Evolutionary conservation across 768 basidiomycete genomes (phyloP).

Genomic region (Leccinum disarticulatum): DNA sequence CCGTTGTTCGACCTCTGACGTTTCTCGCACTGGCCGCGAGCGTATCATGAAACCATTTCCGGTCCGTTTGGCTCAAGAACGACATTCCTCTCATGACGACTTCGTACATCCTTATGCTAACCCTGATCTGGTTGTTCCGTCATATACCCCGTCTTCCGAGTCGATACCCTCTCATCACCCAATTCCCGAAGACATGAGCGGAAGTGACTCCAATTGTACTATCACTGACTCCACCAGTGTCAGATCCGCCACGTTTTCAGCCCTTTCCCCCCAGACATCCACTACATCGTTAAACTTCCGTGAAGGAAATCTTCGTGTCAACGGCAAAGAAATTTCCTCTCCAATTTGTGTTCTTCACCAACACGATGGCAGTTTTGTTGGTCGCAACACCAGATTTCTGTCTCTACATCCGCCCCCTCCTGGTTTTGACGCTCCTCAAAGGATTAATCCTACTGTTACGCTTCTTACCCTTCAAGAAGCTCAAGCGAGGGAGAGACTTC

Average conservation of each 20-base stretch:
- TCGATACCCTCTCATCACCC: conserved; percentile 30
- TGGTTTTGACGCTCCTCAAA: conserved; percentile 42
- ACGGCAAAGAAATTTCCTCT: conserved; percentile 55
- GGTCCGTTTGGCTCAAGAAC: conserved; percentile 37
- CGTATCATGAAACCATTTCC: conserved; percentile 18
- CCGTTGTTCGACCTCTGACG: conserved; percentile 14
- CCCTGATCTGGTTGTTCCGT: conserved; percentile 55
- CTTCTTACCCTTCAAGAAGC: conserved; percentile 81
- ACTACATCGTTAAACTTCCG: conserved; percentile 22
- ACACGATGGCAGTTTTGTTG: conserved; percentile 26
- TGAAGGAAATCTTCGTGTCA: conserved; percentile 31
- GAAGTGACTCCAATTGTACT: conserved; percentile 54
- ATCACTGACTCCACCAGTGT: conserved; percentile 46
- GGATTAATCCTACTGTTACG: conserved; percentile 58
- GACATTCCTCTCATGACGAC: conserved; percentile 28
- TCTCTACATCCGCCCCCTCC: conserved; percentile 33
- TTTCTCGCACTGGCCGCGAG: conserved; percentile 9
- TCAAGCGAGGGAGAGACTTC: conserved; percentile 61
- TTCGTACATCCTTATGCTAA: conserved; percentile 79
- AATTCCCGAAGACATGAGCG: conserved; percentile 35
- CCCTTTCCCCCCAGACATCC: conserved; percentile 37
- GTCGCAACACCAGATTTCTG: conserved; percentile 31
- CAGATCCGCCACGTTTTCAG: conserved; percentile 36
- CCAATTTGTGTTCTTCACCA: conserved; percentile 46
- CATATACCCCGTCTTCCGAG: conserved; percentile 34